Evolutionary conservation across 2,329 filamentous ascomycete species (phyloP).

Genomic region (Emergomyces orientalis): DNA sequence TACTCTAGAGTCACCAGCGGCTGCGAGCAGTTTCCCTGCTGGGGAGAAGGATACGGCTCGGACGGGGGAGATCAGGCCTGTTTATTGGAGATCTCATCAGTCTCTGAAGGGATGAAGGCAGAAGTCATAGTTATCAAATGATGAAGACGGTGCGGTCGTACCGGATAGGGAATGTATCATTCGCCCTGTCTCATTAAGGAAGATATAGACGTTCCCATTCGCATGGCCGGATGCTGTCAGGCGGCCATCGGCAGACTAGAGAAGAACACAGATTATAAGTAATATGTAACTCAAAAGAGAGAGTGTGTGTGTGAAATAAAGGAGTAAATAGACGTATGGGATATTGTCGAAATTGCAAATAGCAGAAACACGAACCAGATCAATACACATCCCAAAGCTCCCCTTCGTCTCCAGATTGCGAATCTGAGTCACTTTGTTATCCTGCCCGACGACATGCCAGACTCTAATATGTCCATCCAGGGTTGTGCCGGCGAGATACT

Average conservation of each 20-base stretch:
- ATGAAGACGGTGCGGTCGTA: conserved; percentile 25
- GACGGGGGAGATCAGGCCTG: conserved; percentile 77
- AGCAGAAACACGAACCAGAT: conserved; percentile 47
- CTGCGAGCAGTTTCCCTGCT: conserved; percentile 71
- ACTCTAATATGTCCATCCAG: conserved; percentile 83
- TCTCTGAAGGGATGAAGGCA: neutral
- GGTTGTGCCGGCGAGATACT: conserved; percentile 76
- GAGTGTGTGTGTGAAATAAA: neutral
- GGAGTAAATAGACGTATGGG: neutral
- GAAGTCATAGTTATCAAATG: conserved; percentile 17
- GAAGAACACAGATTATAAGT: conserved; percentile 12
- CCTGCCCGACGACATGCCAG: conserved; percentile 54
- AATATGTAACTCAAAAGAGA: neutral
- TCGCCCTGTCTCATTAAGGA: conserved; percentile 81
- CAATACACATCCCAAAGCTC: conserved; percentile 82
- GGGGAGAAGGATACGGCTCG: conserved; percentile 83
- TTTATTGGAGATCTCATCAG: conserved; percentile 21
- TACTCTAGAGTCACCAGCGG: conserved; percentile 77
- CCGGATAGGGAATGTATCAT: conserved; percentile 78
- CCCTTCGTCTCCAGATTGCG: conserved; percentile 85
- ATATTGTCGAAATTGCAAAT: neutral
- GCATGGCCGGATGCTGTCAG: conserved; percentile 89
- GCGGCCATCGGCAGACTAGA: conserved; percentile 60
- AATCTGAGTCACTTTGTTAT: conserved; percentile 51
- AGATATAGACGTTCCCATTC: conserved; percentile 85